Evolutionary conservation across 2,329 filamentous ascomycete genomes (phyloP), one percentile per base, ranked within the genome.

Genomic region (Botryosphaeria dothidea): DNA sequence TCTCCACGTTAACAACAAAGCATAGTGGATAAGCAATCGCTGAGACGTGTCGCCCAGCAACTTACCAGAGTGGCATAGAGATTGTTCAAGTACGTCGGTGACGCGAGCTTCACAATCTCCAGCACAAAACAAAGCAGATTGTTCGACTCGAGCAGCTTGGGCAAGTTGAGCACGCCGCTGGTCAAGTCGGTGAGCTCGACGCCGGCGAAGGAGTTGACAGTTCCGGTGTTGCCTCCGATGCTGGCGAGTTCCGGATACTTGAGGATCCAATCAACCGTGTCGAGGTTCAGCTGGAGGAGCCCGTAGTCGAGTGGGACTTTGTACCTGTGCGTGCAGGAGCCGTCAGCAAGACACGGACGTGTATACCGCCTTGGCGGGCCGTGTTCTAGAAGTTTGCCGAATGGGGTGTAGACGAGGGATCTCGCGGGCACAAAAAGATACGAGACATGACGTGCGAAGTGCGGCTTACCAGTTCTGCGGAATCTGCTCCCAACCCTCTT

Each of bases 161-260:
- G 7, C 5, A 49, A 4, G 68, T 79, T 72, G 64, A 75, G 68
- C 36, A 79, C 71, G 34, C 81, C 81, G n/a, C 79, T 76, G 4
- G 80, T 81, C 11, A 84, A 31, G 60, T 83, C 72, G 0, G 67
- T 66, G 1, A 82, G 34, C 67, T 82, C 73, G 60, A 86, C 69
- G 4, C 82, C 82, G 3, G 79, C 74, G 67, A 85, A 86, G 23
- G 78, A 81, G 72, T 86, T 82, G 21, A 82, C 77, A 2, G 75
- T 77, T 13, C 83, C 82, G 7, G 79, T 79, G 67, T 86, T 86
- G 8, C 84, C 85, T 9, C 84, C 84, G 13, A 86, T 79, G 15
- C 45, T 41, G 7, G 11, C 38, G n/a, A 84, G 75, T 27, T 79
- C 71, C 0, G 60, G 60, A 81, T 83, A 76, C 67, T 80, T 73